Percentiles rank a stretch among this genome's conserved stretches.
phyloP scores from a whole-genome alignment of 208 protist genomes.

The Leishmania tarentolae region DNA sequence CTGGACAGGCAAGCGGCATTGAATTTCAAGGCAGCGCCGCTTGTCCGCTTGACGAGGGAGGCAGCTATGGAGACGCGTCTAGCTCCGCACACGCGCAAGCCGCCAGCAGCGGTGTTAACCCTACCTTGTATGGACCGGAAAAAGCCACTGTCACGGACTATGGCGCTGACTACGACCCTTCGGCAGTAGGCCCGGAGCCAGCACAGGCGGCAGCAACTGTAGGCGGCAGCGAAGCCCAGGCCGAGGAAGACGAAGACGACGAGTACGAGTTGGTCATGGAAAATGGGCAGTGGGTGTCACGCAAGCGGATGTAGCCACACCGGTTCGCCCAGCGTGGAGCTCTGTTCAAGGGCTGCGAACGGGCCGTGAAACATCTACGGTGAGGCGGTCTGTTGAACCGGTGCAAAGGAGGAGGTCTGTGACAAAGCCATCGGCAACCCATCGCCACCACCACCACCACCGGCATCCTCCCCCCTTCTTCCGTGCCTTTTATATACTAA shows the following conservation, averaged over 20 bases:
- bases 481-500: not conserved
- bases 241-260: slow-evolving; percentile 58
- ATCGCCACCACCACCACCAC: not conserved
- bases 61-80: slow-evolving; percentile 6
- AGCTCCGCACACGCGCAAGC: not conserved
- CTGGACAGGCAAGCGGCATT: slow-evolving; percentile 23
- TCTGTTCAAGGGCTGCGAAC: not conserved
- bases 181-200: not conserved
- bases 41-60: not conserved
- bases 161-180: slow-evolving; percentile 15
- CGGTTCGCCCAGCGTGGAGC: not conserved
- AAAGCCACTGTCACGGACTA: not conserved
- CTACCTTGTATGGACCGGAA: not conserved
- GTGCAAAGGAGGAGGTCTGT: not conserved
- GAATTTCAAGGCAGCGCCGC: not conserved
- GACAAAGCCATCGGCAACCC: not conserved
- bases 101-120: not conserved
- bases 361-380: not conserved
- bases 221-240: slow-evolving; percentile 28
- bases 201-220: not conserved
- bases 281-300: slow-evolving; percentile 51
- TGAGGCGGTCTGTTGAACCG: not conserved
- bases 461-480: not conserved
- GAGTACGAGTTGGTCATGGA: slow-evolving; percentile 78
- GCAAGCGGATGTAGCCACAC: slow-evolving; percentile 12